Percentiles rank a stretch among this genome's conserved stretches.
Conservation (phyloP, 2,329 filamentous ascomycete genomes). For the Aspergillus nomiae region DNA sequence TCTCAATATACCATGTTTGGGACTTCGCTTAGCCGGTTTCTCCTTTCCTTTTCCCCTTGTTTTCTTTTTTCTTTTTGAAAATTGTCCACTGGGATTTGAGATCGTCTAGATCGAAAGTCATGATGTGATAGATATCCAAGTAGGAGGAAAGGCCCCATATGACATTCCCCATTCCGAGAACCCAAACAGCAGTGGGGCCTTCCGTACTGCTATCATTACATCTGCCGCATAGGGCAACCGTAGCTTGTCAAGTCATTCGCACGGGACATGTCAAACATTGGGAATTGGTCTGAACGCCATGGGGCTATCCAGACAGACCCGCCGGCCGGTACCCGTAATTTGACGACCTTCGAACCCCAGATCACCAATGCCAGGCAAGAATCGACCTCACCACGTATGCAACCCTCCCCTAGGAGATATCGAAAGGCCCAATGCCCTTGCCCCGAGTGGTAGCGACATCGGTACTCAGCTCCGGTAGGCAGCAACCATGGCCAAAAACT, state of each 20-base stretch:
- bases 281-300: neutral
- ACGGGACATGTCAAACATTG: neutral
- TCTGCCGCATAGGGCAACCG: neutral
- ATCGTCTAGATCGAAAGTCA: neutral
- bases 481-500: neutral
- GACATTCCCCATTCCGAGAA: conserved; percentile 3
- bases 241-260: neutral
- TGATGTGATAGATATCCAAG: neutral
- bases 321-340: neutral
- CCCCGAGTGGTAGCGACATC: neutral
- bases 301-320: neutral
- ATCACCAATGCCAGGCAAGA: neutral
- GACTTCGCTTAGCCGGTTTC: neutral
- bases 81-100: neutral
- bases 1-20: neutral
- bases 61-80: neutral
- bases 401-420: neutral
- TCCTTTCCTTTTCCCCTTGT: neutral
- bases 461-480: conserved; percentile 20
- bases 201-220: neutral
- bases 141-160: neutral
- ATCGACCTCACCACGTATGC: neutral
- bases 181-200: neutral
- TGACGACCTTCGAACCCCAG: neutral
- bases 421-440: neutral